Percentiles rank a stretch among this genome's conserved stretches.
Evolutionary conservation across 306 rosid species (phyloP).

Genomic region (Malus orientalis): DNA sequence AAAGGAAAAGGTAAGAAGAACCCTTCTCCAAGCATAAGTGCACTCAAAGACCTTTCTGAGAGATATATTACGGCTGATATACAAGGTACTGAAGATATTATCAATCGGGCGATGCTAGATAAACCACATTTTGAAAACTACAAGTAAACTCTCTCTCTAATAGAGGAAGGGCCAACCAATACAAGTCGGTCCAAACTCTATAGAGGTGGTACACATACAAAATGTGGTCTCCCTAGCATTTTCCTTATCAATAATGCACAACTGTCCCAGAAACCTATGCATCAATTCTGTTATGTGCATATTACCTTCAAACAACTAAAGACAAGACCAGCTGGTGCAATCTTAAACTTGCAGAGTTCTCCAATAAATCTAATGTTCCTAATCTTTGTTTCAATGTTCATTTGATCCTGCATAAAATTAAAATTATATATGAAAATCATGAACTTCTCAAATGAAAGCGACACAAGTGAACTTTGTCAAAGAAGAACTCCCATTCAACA

Average conservation of each 20-base stretch:
- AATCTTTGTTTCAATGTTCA: slow-evolving; percentile 97
- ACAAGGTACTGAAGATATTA: neutral
- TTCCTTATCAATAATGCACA: neutral
- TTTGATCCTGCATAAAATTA: slow-evolving; percentile 73
- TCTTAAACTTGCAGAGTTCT: slow-evolving; percentile 95
- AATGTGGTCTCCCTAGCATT: neutral
- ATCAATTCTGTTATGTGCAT: neutral
- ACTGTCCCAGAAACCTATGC: neutral
- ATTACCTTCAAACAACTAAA: slow-evolving; percentile 97
- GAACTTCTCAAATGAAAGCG: neutral
- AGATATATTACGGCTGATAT: neutral
- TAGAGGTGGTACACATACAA: neutral
- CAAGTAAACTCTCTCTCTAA: neutral
- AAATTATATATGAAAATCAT: slow-evolving; percentile 11
- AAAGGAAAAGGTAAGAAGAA: neutral
- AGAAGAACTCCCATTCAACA: neutral
- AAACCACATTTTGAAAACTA: neutral
- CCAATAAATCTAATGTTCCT: slow-evolving; percentile 97
- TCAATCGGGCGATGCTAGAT: neutral
- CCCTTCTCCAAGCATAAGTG: neutral
- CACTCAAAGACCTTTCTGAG: neutral
- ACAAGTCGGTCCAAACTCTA: neutral
- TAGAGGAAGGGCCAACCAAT: neutral
- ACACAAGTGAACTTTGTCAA: neutral
- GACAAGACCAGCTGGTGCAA: slow-evolving; percentile 80